Percentiles rank a stretch among this genome's conserved stretches.
phyloP scores from a whole-genome alignment of 1,284 basidiomycete genomes.

The Rhodotorula sp. region DNA sequence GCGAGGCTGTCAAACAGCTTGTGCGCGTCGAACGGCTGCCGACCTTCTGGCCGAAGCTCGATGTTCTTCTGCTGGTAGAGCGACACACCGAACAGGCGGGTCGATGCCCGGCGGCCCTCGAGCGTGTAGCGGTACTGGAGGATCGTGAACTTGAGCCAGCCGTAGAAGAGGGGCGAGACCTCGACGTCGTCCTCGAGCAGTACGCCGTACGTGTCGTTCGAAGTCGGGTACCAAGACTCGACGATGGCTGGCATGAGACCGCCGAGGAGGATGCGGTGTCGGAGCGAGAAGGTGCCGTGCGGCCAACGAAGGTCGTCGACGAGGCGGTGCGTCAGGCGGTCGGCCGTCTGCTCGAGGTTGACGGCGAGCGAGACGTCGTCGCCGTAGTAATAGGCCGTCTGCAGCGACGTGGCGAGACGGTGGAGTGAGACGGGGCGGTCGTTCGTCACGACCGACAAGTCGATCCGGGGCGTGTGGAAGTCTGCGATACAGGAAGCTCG shows the following conservation, averaged over 20 bases:
- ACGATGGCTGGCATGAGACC: slow-evolving; percentile 76
- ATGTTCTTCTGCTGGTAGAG: slow-evolving; percentile 78
- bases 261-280: slow-evolving; percentile 70
- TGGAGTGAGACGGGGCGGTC: slow-evolving; percentile 68
- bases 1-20: slow-evolving; percentile 58
- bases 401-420: slow-evolving; percentile 66
- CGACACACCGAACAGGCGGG: slow-evolving; percentile 70
- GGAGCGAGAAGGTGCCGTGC: slow-evolving; percentile 56
- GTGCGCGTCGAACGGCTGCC: slow-evolving; percentile 67
- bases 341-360: slow-evolving; percentile 72
- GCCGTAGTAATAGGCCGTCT: slow-evolving; percentile 65
- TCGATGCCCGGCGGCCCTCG: slow-evolving; percentile 26
- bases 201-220: slow-evolving; percentile 71
- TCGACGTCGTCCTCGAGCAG: slow-evolving; percentile 81
- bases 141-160: slow-evolving; percentile 73
- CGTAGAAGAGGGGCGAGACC: slow-evolving; percentile 75
- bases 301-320: slow-evolving; percentile 62
- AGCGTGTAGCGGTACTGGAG: slow-evolving; percentile 65
- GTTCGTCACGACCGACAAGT: slow-evolving; percentile 72
- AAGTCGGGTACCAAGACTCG: slow-evolving; percentile 78
- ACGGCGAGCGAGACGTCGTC: slow-evolving; percentile 65
- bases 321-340: slow-evolving; percentile 61
- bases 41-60: slow-evolving; percentile 68
- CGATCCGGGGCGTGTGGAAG: slow-evolving; percentile 69
- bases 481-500: slow-evolving; percentile 53